Evolutionary conservation across 495 filamentous ascomycete species (phyloP).

Genomic region (Penicillium mononematosum): DNA sequence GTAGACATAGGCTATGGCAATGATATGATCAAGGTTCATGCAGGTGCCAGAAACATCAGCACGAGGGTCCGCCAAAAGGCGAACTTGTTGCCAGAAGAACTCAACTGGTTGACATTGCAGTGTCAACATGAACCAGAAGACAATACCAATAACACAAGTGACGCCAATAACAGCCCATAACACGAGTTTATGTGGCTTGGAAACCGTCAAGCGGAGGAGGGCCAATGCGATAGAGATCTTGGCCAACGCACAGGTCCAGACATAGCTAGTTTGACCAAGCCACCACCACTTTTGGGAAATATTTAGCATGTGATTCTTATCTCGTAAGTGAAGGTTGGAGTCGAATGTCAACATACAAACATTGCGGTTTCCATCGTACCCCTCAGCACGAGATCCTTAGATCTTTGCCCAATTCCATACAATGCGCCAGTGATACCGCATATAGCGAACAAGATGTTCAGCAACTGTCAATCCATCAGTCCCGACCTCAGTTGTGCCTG

Average conservation of each 20-base stretch:
- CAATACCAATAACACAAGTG: slow-evolving; percentile 27
- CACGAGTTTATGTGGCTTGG: slow-evolving; percentile 25
- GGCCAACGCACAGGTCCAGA: slow-evolving; percentile 35
- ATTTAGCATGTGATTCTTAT: slow-evolving; percentile 12
- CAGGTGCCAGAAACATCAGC: slow-evolving; percentile 30
- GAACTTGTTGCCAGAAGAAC: slow-evolving; percentile 40
- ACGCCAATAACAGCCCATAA: slow-evolving; percentile 36
- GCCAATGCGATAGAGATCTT: slow-evolving; percentile 43
- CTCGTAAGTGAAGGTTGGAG: neutral
- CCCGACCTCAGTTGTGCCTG: neutral
- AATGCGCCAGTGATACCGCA: slow-evolving; percentile 40
- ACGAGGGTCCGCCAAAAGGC: slow-evolving; percentile 1
- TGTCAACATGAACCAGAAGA: slow-evolving; percentile 42
- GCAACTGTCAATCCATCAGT: slow-evolving; percentile 6
- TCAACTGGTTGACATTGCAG: slow-evolving; percentile 44
- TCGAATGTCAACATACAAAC: slow-evolving; percentile 38
- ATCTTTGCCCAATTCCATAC: slow-evolving; percentile 38
- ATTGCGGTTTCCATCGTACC: slow-evolving; percentile 35
- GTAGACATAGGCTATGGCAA: slow-evolving; percentile 42
- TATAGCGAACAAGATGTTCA: slow-evolving; percentile 40
- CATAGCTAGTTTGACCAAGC: slow-evolving; percentile 39
- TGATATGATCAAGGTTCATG: slow-evolving; percentile 28
- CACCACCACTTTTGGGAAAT: slow-evolving; percentile 41
- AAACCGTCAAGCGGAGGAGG: slow-evolving; percentile 42
- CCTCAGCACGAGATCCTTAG: slow-evolving; percentile 14